Evolutionary conservation across 73 alveolate species (phyloP), one percentile per base, ranked within the genome.

Genomic region (Blepharisma japonicum): DNA sequence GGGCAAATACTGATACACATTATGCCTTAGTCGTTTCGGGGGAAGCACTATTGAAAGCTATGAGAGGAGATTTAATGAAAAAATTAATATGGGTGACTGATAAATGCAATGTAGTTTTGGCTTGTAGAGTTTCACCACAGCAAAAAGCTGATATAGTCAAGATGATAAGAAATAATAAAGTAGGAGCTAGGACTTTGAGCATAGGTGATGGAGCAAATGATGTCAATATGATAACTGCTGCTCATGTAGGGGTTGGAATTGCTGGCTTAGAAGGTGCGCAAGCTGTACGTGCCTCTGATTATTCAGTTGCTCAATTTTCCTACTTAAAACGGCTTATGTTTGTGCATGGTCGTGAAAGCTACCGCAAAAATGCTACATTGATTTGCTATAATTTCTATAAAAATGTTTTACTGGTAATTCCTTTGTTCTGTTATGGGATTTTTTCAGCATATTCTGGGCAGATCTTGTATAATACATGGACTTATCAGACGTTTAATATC

Each of bases 141-240:
- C 94, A 94, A 83, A 96, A 96, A 77, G 94, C 98, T 32, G 93
- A 92, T 79, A 88, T 96, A 74, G 99, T 96, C 5, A 86, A 86
- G 53, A 72, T 11, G 39, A 61, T 94, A 21, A 81, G 94, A 6
- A 90, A 80, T 71, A 71, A 89, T 6, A 76, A 86, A 55, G 94
- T 97, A 14, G 74, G 81, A 48, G 89, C 79, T 5, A 85, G 91
- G 25, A 94, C 99, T 14, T 77, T 97, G 42, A 98, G 99, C 0
- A 95, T 97, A 39, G 99, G 99, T 3, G 99, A 97, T 81, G 99
- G 99, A 21, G 99, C 98, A 7, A 97, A 97, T 79, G 99, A 97
- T 87, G 99, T 95, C 3, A 93, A 90, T 87, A 97, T 97, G 99
- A 95, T 97, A 45, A 45, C 21, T 1, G 83, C 56, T 14, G 80